These are phyloP conservation scores for Hanseniaspora uvarum DNA, from an alignment of 1,139 yeast species.

Conservation along the genomic window DNA sequence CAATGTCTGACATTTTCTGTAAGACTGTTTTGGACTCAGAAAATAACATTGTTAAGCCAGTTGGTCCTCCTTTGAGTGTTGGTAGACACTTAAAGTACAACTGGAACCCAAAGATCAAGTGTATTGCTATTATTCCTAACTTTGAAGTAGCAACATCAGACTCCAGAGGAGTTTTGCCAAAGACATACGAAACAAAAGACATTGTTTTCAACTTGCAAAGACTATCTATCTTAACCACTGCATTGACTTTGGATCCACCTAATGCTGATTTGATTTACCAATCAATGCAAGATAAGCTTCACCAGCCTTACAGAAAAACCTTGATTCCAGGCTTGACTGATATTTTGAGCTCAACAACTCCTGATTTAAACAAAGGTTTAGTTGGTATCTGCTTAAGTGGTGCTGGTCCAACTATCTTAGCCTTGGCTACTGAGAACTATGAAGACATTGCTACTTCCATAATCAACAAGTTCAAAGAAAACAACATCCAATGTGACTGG, in stretches of 20 bases:
- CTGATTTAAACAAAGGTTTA: slow-evolving; percentile 69
- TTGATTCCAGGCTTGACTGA: slow-evolving; percentile 84
- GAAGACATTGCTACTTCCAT: slow-evolving; percentile 76
- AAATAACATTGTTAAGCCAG: slow-evolving; percentile 57
- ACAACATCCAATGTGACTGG: slow-evolving; percentile 68
- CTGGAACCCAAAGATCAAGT: slow-evolving; percentile 73
- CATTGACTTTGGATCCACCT: slow-evolving; percentile 74
- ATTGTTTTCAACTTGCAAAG: slow-evolving; percentile 80
- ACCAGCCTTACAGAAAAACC: slow-evolving; percentile 87
- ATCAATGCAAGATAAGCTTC: slow-evolving; percentile 93
- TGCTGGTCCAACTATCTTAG: slow-evolving; percentile 94
- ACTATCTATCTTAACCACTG: slow-evolving; percentile 64
- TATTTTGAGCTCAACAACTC: slow-evolving; percentile 71
- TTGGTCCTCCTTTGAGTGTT: slow-evolving; percentile 72
- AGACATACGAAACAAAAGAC: slow-evolving; percentile 66
- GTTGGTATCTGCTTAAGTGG: slow-evolving; percentile 93
- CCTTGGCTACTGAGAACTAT: slow-evolving; percentile 79
- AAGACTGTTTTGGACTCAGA: slow-evolving; percentile 67
- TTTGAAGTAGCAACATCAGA: slow-evolving; percentile 90
- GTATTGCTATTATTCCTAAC: slow-evolving; percentile 83
- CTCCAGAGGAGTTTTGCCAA: slow-evolving; percentile 80
- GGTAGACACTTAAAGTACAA: slow-evolving; percentile 83
- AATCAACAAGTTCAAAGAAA: slow-evolving; percentile 53
- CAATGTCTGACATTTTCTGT: slow-evolving; percentile 61
- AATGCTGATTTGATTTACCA: slow-evolving; percentile 73